Percentiles rank a stretch among this genome's conserved stretches.
These are phyloP conservation scores for Poa pratensis DNA, from an alignment of 176 grass and related monocot genomes.

Conservation along the genomic window DNA sequence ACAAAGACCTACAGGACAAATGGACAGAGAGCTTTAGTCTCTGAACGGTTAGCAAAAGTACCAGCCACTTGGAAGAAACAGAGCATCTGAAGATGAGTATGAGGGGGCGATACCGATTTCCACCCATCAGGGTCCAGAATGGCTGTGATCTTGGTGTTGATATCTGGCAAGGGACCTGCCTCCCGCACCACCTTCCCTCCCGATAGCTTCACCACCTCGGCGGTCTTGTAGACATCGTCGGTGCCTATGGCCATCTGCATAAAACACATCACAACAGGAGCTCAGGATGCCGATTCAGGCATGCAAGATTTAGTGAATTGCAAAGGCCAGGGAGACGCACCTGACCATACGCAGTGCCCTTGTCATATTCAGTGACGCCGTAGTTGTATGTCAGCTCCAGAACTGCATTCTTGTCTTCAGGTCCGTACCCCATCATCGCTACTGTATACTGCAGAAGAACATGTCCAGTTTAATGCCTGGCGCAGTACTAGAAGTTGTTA, in stretches of 20 bases:
- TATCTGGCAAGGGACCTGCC: constrained; percentile 70
- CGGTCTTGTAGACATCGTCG: constrained; percentile 78
- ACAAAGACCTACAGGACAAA: constrained; percentile 66
- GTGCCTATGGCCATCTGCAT: constrained; percentile 81
- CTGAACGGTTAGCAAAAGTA: background rate
- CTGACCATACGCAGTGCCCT: constrained; percentile 67
- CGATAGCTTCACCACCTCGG: constrained; percentile 60
- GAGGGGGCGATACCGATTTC: constrained; percentile 64
- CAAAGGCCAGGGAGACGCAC: constrained; percentile 12
- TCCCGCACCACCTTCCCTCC: constrained; percentile 68
- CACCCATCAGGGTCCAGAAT: constrained; percentile 86
- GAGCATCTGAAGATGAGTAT: background rate
- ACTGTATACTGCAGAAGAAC: constrained; percentile 47
- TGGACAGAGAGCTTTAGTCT: background rate
- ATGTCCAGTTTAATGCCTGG: background rate
- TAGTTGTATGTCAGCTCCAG: constrained; percentile 79
- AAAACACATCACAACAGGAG: background rate
- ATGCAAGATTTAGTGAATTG: no score
- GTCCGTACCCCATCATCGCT: constrained; percentile 74
- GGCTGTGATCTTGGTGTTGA: constrained; percentile 80
- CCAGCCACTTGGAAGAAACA: background rate
- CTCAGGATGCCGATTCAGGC: background rate
- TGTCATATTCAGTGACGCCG: constrained; percentile 60
- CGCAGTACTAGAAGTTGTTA: background rate
- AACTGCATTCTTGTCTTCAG: constrained; percentile 69